Conservation (phyloP, 495 filamentous ascomycete species). For the Talaromyces adpressus region DNA sequence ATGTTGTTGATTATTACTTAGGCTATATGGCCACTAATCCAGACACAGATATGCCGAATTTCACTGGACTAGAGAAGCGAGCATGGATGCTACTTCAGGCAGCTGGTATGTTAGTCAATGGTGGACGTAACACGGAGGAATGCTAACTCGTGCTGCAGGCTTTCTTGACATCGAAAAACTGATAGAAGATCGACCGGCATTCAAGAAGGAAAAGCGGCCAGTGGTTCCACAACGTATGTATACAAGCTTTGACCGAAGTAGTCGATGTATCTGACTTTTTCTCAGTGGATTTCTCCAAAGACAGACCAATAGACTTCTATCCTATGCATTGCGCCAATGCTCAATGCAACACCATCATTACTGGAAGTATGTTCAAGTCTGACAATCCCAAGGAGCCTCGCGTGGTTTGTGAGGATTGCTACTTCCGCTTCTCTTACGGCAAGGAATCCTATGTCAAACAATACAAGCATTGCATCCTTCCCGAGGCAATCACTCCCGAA, state of each 20-base stretch:
- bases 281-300: neutral
- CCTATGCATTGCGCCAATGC: neutral
- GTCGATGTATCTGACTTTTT: neutral
- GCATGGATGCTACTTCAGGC: slow-evolving; percentile 20
- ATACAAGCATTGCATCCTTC: slow-evolving; percentile 23
- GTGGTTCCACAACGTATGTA: slow-evolving; percentile 18
- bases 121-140: neutral
- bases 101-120: slow-evolving; percentile 10
- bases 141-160: slow-evolving; percentile 9
- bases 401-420: neutral
- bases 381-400: neutral
- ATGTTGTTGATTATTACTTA: neutral
- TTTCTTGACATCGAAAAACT: slow-evolving; percentile 34
- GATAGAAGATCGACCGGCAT: slow-evolving; percentile 24
- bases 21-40: neutral
- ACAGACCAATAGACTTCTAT: neutral
- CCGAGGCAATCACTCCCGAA: slow-evolving; percentile 13
- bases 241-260: neutral
- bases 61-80: neutral
- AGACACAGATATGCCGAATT: neutral
- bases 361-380: neutral
- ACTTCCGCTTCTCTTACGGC: neutral
- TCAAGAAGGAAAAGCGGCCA: slow-evolving; percentile 15
- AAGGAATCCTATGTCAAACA: neutral
- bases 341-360: neutral